Evolutionary conservation across 75 land plant genomes (phyloP), one percentile per base, ranked within the genome.

Genomic region (Cunninghamia lanceolata): DNA sequence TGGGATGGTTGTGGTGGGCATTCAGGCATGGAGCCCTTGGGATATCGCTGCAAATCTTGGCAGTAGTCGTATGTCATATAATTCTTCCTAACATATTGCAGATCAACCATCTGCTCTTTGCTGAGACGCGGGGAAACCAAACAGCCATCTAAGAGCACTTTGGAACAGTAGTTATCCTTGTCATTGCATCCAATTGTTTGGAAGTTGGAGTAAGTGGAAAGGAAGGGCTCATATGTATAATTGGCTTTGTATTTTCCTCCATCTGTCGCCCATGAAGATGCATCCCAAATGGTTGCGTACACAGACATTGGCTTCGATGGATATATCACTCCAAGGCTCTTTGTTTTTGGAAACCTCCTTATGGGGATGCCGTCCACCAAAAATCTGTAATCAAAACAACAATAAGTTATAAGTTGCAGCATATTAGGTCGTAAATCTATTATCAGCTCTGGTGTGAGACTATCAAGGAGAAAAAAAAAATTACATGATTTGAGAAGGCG

Each of bases 311-410:
- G 53, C 53, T 50, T 50, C 15, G 53, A 50, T 50, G 53, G 53
- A 13, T 50, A 50, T 50, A 50, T 14, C 53, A 50, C 53, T 50
- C 53, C 53, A 13, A 50, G 53, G 52, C 78, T 88, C 50, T 63
- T 52, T 17, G 82, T 25, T 11, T 56, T 86, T 39, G 83, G 82
- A 75, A 84, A 71, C 66, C 82, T 76, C 66, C 92, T 82, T 17
- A 91, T 89, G 34, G 92, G 92, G 45, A 89, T 83, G 40, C 84
- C 47, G 83, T 91, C 92, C 38, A 91, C 76, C 56, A 86, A 86
- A 47, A 91, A 50, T 50, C 53, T 50, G 53, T 14, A 50, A 13
- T 16, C 14, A 50, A 50, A 50, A 50, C 53, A 50, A 91, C 46
- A 66, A 5, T 66, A 25, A 66, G 8, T 66, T 8, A 66, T 66